Conservation (phyloP, 2,329 filamentous ascomycete genomes). For the Colletotrichum sp. region DNA sequence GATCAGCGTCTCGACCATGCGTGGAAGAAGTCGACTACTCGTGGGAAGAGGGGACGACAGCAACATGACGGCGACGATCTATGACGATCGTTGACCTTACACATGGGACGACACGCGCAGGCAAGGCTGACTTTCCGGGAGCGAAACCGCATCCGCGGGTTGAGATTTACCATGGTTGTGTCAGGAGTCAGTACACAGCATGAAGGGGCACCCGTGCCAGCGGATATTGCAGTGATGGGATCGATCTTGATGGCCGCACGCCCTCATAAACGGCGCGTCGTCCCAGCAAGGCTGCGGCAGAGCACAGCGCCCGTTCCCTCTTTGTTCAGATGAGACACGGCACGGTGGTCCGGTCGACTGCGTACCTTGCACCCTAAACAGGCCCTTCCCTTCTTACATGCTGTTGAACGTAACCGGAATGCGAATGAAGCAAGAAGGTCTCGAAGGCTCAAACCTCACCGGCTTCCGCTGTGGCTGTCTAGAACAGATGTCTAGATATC, state of each 20-base stretch:
- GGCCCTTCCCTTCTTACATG: not conserved
- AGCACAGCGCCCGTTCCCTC: not conserved
- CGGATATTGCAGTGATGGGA: not conserved
- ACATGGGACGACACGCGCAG: constrained; percentile 10
- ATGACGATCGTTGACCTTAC: not conserved
- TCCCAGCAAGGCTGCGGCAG: not conserved
- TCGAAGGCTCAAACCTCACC: not conserved
- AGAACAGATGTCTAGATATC: constrained; percentile 4
- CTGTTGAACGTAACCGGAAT: not conserved
- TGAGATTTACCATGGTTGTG: not conserved
- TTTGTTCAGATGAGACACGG: constrained; percentile 10
- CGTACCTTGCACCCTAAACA: not conserved
- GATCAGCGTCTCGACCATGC: constrained; percentile 6
- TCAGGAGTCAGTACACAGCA: not conserved
- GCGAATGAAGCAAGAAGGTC: constrained; percentile 1
- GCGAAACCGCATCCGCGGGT: not conserved
- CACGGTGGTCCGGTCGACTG: not conserved
- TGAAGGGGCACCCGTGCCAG: not conserved
- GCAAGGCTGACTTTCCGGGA: not conserved
- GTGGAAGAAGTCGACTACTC: not conserved
- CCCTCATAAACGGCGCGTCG: constrained; percentile 4
- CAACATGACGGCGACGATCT: constrained; percentile 6
- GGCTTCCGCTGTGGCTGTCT: not conserved
- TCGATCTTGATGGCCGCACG: not conserved
- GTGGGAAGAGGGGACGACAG: constrained; percentile 6